Base-by-base conservation (phyloP, 2,329 filamentous ascomycete genomes). In the Aureobasidium sp. region DNA sequence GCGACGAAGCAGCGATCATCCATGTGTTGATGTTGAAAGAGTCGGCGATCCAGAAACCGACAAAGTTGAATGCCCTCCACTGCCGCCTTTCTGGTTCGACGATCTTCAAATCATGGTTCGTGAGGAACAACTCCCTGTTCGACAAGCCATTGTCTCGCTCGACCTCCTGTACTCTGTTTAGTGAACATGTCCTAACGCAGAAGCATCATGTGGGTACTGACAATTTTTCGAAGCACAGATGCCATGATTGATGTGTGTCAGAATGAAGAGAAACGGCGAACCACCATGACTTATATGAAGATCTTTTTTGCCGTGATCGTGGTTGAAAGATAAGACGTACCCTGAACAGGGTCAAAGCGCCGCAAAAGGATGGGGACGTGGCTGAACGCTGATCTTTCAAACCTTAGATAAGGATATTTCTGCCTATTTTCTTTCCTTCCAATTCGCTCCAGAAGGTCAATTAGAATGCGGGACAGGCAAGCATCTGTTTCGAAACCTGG, bases 41-140 rank as follows among this genome's bases (percentile, higher is more conserved):
- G 75, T 93, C 89, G 34, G 89, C 87, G 69, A 93, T 83, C 90
- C 90, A 93, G 72, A 94, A 73, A 15, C 85, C 89, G 44, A 96
- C 88, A 72, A 91, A 96, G 74, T 96, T 96, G 85, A 88, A 91
- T 34, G 88, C 78, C 20, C 86, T 86, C 91, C 92, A 97, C 82
- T 90, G 84, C 61, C 92, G 85, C 63, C 90, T 84, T 66, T 84
- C 85, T 17, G 85, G 86, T 72, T 95, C 91, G 57, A 97, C 90
- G 70, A 85, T 74, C 62, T 71, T 70, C 58, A 69, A 57, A 62
- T 70, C 60, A 47, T 90, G 77, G 74, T 96, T 96, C 67, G 85
- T 89, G 72, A 97, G 82, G 87, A 96, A 91, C 67, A 95, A 79
- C 78, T 96, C 90, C 17, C 87, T 83, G 59, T 82, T 86, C 8